Base-by-base conservation (phyloP, 139 green algal species). In the Micromonas commoda region DNA sequence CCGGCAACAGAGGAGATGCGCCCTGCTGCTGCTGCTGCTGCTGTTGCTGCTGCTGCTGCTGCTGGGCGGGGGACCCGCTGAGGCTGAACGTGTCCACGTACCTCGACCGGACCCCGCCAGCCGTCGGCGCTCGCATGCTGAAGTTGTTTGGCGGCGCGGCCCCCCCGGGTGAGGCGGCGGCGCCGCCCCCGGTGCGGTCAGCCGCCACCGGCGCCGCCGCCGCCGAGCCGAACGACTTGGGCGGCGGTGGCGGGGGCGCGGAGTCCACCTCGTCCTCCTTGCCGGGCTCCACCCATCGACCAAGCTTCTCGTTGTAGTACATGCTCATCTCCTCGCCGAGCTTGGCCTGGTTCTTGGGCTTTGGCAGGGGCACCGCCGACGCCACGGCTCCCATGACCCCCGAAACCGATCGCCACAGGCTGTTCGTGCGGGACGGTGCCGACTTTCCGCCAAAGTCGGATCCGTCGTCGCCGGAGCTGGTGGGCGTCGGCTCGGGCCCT, bases 291-390 rank as follows among this genome's bases (percentile, higher is more conserved):
- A 87, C 67, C 88, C 88, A 91, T 39, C 81, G 64, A 60, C 86
- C 87, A 6, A 89, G 73, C 67, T 91, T 83, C 9, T 90, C n/a
- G 64, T 92, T 84, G 67, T 88, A 92, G 71, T 90, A 92, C 53
- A 92, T 91, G 54, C 70, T 80, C 64, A 89, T 92, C 54, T 88
- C 78, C 6, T 85, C 73, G 1, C 86, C 85, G 34, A 89, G 71
- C 82, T 87, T 85, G 33, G 81, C 83, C 57, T 87, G 77, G 26
- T 39, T 74, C 24, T 29, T 32, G 5, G 60, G 60, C 60, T 68
- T 68, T 16, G 60, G 45, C 45, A 57, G n/a, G n/a, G n/a, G n/a
- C n/a, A n/a, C n/a, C n/a, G n/a, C n/a, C n/a, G n/a, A n/a, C n/a
- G n/a, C 16, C 45, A 57, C 45, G 9, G 45, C 45, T 9, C 45